Conservation (phyloP, 2,329 filamentous ascomycete species). For the Colletotrichum shisoi region DNA sequence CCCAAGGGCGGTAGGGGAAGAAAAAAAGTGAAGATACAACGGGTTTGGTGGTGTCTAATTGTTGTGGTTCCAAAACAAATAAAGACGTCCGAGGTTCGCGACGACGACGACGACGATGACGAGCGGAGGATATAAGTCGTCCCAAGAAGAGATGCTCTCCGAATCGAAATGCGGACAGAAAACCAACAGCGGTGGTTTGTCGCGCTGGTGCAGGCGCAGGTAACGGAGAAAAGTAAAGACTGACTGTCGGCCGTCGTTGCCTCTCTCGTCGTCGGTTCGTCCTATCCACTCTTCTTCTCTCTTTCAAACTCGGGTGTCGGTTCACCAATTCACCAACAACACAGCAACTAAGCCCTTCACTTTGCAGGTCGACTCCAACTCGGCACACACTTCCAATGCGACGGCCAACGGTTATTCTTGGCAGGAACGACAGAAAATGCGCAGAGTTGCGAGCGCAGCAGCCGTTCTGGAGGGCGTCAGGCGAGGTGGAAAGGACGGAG, state of each 20-base stretch:
- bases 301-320: not conserved
- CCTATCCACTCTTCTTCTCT: not conserved
- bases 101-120: conserved; percentile 1
- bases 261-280: conserved; percentile 18
- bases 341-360: conserved; percentile 17
- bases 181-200: not conserved
- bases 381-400: conserved; percentile 20
- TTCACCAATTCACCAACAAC: conserved; percentile 1
- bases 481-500: conserved; percentile 5
- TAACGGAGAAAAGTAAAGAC: not conserved
- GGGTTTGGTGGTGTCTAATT: conserved; percentile 12
- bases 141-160: not conserved
- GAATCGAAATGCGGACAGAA: not conserved
- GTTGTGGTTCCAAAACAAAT: conserved; percentile 10
- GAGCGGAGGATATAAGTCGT: conserved; percentile 1
- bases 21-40: not conserved
- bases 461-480: not conserved
- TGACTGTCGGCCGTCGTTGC: conserved; percentile 15
- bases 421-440: conserved; percentile 11
- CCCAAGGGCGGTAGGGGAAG: not conserved
- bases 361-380: not conserved
- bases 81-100: conserved; percentile 6
- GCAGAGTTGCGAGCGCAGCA: conserved; percentile 8
- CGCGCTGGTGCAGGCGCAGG: not conserved
- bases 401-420: conserved; percentile 16